Evolutionary conservation across 2,329 filamentous ascomycete genomes (phyloP).

Genomic region (Zasmidium angulare): DNA sequence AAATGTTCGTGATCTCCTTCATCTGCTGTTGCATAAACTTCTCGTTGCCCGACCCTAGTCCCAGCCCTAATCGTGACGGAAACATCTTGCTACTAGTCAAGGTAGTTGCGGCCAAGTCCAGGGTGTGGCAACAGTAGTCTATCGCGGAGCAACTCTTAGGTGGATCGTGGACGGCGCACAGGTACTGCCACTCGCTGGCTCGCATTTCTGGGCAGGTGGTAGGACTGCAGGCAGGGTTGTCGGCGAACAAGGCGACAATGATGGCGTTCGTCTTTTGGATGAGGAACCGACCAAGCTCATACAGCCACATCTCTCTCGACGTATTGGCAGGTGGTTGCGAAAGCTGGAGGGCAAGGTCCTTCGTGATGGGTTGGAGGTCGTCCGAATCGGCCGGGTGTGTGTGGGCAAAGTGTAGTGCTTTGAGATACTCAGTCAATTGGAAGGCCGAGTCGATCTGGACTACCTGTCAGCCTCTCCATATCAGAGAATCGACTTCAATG

Average conservation of each 20-base stretch:
- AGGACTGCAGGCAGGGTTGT: slow-evolving; percentile 83
- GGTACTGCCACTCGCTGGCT: slow-evolving; percentile 97
- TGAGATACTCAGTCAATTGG: slow-evolving; percentile 94
- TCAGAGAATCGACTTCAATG: slow-evolving; percentile 1
- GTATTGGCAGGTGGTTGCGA: slow-evolving; percentile 77
- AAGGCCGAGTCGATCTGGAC: slow-evolving; percentile 90
- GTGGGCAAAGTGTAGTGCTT: slow-evolving; percentile 82
- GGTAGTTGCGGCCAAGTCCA: slow-evolving; percentile 95
- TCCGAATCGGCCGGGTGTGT: slow-evolving; percentile 73
- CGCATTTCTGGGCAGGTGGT: slow-evolving; percentile 96
- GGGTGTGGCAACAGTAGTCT: slow-evolving; percentile 97
- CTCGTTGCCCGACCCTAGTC: slow-evolving; percentile 47
- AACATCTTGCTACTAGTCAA: slow-evolving; percentile 95
- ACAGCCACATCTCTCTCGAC: slow-evolving; percentile 90
- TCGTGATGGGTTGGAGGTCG: slow-evolving; percentile 72
- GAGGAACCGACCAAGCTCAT: slow-evolving; percentile 94
- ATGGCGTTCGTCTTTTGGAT: slow-evolving; percentile 92
- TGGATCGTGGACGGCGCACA: slow-evolving; percentile 95
- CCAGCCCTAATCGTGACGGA: slow-evolving; percentile 73
- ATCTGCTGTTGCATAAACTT: slow-evolving; percentile 56
- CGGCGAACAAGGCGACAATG: slow-evolving; percentile 89
- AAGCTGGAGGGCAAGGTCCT: slow-evolving; percentile 71
- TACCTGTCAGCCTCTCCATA: slow-evolving; percentile 21
- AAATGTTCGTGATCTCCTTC: slow-evolving; percentile 91
- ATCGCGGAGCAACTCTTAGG: slow-evolving; percentile 97